These are phyloP conservation scores for Gossypium schwendimanii DNA, from an alignment of 441 rosid species.

Conservation along the genomic window DNA sequence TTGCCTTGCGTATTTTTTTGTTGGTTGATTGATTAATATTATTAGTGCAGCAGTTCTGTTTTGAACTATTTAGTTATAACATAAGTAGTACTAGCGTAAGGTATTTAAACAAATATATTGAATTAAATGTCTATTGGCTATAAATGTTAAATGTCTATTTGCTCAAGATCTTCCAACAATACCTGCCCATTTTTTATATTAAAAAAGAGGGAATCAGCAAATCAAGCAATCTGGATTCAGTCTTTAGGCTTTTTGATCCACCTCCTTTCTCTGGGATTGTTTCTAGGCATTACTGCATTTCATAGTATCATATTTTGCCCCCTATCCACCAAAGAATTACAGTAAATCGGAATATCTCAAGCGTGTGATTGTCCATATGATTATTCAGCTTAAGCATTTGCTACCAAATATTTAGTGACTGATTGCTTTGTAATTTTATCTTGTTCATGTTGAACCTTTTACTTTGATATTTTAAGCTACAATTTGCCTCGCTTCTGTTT, in stretches of 20 bases:
- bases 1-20: too few relatives aligned
- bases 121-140: too few relatives aligned
- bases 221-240: not conserved
- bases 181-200: not conserved
- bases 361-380: not conserved
- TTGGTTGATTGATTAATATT: too few relatives aligned
- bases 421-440: not conserved
- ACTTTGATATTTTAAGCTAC: not conserved
- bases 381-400: not conserved
- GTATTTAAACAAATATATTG: too few relatives aligned
- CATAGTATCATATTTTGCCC: not conserved
- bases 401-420: not conserved
- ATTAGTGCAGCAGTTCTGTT: too few relatives aligned
- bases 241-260: not conserved
- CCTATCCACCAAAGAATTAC: not conserved
- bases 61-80: too few relatives aligned
- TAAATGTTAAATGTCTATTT: not conserved
- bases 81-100: too few relatives aligned
- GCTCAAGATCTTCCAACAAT: not conserved
- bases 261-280: not conserved
- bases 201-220: not conserved
- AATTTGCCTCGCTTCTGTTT: slow-evolving; percentile 15
- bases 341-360: not conserved
- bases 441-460: not conserved
- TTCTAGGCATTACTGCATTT: not conserved